Percentiles rank a stretch among this genome's conserved stretches.
Conservation (phyloP, 768 basidiomycete species). For the Termitomyces sp. region DNA sequence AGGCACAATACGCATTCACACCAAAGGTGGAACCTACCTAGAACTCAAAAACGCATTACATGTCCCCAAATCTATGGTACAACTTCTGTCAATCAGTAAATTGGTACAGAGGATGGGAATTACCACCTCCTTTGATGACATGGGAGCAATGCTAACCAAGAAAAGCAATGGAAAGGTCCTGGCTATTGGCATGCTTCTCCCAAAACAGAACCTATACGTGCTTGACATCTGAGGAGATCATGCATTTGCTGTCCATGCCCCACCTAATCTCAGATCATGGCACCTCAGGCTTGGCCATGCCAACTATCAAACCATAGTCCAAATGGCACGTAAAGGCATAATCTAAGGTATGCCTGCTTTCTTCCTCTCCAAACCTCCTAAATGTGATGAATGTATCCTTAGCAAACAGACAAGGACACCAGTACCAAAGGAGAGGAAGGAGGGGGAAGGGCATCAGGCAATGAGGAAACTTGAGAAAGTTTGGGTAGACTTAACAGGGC, state of each 20-base stretch:
- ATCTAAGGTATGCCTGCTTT: no score
- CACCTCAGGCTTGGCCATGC: no score
- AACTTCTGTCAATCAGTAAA: neutral
- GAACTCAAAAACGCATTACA: neutral
- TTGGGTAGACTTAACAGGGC: no score
- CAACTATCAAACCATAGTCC: no score
- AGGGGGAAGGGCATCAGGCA: no score
- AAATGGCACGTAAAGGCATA: no score
- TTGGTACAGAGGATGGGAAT: neutral
- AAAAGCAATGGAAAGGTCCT: neutral
- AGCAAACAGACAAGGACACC: no score
- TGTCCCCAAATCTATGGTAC: neutral
- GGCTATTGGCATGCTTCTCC: neutral
- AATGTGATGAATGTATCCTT: no score
- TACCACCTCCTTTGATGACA: neutral
- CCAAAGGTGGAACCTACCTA: neutral
- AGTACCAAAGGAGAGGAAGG: no score
- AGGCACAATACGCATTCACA: neutral
- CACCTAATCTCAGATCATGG: neutral
- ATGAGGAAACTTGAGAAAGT: no score
- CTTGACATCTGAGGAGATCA: neutral
- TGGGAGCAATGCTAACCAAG: neutral
- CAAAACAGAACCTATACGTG: neutral
- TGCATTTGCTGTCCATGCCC: neutral
- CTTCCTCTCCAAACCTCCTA: no score